Base-by-base conservation (phyloP, 495 filamentous ascomycete genomes). In the Hyaloscypha bicolor region DNA sequence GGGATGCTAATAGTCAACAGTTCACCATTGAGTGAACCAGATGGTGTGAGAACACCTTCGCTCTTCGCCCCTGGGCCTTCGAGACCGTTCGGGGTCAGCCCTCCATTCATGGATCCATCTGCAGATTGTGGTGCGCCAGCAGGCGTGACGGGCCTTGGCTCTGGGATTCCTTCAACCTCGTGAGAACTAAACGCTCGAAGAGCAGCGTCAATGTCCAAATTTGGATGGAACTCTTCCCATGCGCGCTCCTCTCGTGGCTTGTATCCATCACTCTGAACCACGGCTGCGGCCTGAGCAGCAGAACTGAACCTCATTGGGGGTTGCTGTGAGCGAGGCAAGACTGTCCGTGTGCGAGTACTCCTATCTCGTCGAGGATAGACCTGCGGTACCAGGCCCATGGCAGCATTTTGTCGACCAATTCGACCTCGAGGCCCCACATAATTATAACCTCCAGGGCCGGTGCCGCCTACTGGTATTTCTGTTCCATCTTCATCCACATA, bases 221-320 rank as follows among this genome's bases (percentile, higher is more conserved):
- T 90, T 14, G 91, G 93, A 76, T 99, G 95, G 63, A 97, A 98
- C 77, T 98, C 96, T 72, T 96, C 92, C 91, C 94, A 99, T 16
- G 92, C 91, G 63, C 94, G 88, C 78, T 99, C 95, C 76, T 99
- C 95, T 65, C 95, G 84, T 3, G 95, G 95, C 75, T 99, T 98
- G 78, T 97, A 97, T 19, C 93, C 93, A 79, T 97, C 94, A 67
- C 89, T 93, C 69, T 94, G 91, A 58, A 92, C 92, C 30, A 93
- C 86, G 30, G 93, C 93, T 45, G 92, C 90, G 22, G 92, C 92
- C 9, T 93, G 92, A 30, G 93, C 93, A 25, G 93, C 92, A 21
- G 91, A 94, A 71, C 87, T 91, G 66, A 89, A 93, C 79, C 70
- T 82, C 83, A 67, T 86, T 77, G 60, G 31, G 1, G 71, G 71